A percentile compares a stretch with the other conserved stretches of the same genome.
Evolutionary conservation across 2,329 filamentous ascomycete species (phyloP).

Genomic region (Diaporthe humulicola): DNA sequence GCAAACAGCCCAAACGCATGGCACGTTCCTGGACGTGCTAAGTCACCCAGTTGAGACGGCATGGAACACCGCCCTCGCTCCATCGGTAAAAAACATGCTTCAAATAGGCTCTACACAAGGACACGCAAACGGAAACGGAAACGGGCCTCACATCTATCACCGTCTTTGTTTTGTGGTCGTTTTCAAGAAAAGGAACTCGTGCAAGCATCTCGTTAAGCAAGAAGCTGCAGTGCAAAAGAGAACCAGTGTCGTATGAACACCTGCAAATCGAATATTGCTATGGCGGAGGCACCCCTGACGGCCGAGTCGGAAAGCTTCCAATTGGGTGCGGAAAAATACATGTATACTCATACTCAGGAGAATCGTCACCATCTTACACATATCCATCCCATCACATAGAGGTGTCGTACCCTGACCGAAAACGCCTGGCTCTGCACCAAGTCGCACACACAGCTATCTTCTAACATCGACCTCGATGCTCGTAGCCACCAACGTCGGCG

Average conservation of each 20-base stretch:
- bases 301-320: neutral
- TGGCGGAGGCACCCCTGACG: neutral
- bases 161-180: neutral
- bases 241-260: neutral
- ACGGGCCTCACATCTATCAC: neutral
- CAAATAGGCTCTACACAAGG: neutral
- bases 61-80: neutral
- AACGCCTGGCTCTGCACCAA: constrained; percentile 34
- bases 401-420: constrained; percentile 1
- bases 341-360: constrained; percentile 32
- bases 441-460: constrained; percentile 13
- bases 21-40: neutral
- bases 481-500: neutral
- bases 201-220: neutral
- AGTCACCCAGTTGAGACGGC: neutral
- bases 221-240: neutral
- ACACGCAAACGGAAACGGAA: neutral
- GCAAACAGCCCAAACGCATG: neutral
- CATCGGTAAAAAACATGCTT: neutral
- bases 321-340: constrained; percentile 13
- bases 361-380: constrained; percentile 28
- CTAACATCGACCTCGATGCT: neutral
- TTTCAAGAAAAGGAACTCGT: neutral
- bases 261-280: neutral
- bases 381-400: constrained; percentile 20